Evolutionary conservation across 2,329 filamentous ascomycete genomes (phyloP).

Genomic region (Fusarium ambrosium): DNA sequence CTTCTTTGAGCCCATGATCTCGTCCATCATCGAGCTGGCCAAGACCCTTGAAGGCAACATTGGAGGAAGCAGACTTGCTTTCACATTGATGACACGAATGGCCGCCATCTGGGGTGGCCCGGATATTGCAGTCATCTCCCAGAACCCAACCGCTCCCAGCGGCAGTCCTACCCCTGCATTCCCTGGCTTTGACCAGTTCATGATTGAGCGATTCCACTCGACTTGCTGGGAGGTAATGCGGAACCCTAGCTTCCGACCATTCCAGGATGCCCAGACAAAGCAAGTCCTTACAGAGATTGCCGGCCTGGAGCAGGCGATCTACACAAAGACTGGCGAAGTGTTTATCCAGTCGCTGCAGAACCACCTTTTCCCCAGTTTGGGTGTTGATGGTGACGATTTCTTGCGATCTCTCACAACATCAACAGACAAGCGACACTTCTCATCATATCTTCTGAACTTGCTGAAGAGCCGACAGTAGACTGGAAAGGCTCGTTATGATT

Average conservation of each 20-base stretch:
- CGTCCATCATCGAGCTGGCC: constrained; percentile 86
- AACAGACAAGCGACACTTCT: constrained; percentile 72
- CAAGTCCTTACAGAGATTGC: constrained; percentile 92
- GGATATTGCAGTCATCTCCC: constrained; percentile 73
- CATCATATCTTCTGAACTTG: constrained; percentile 73
- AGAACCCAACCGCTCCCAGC: constrained; percentile 64
- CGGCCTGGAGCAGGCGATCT: constrained; percentile 87
- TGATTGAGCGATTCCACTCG: constrained; percentile 89
- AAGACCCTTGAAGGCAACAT: constrained; percentile 78
- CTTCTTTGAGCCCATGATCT: constrained; percentile 89
- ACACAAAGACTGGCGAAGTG: constrained; percentile 86
- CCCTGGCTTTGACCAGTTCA: constrained; percentile 91
- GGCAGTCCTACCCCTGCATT: constrained; percentile 71
- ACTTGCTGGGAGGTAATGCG: constrained; percentile 91
- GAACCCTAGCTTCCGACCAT: constrained; percentile 82
- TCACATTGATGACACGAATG: constrained; percentile 87
- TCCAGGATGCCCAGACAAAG: constrained; percentile 86
- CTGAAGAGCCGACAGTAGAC: constrained; percentile 60
- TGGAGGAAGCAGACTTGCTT: constrained; percentile 77
- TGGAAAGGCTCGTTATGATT: constrained; percentile 12
- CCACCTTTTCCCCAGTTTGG: constrained; percentile 74
- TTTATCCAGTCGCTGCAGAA: constrained; percentile 80
- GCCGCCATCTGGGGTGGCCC: constrained; percentile 91
- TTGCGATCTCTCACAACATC: constrained; percentile 70
- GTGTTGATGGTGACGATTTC: constrained; percentile 73